Evolutionary conservation across 306 rosid genomes (phyloP), one percentile per base, ranked within the genome.

Genomic region (Herpetospermum pedunculosum): DNA sequence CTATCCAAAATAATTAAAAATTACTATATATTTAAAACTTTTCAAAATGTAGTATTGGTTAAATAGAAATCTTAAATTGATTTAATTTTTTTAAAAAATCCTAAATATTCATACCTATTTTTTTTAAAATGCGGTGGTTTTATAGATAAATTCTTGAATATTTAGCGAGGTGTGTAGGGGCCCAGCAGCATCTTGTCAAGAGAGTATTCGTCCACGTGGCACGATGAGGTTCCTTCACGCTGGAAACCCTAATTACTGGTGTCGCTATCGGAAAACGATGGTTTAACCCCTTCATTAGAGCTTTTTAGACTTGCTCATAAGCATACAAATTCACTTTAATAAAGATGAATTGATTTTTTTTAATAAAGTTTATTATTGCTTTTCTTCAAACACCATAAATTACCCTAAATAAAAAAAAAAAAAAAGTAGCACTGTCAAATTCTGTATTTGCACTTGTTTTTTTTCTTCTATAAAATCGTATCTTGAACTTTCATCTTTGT

Each of bases 251-350:
- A 70, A 70, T 70, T 46, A 70, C 18, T 25, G 6, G 25, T 7
- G 74, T 70, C 74, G 0, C 5, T 29, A 28, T 70, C 58, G 0
- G 58, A 70, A 26, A 70, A 47, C 58, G 58, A 70, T 47, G 1
- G 74, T 47, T 70, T 44, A 70, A 70, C 74, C 74, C 43, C 58
- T 46, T 46, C 16, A 70, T 70, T 44, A 70, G 28, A 46, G 41
- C 41, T 47, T 69, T 69, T 28, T 16, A 44, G 43, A 70, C 58
- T 47, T 29, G 28, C 1, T 25, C 55, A 46, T 70, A 70, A 70
- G 38, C 74, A 28, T 70, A 70, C 74, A 70, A 46, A 70, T 46
- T 19, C 40, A 70, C 74, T 70, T 70, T 70, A 46, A 25, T 68
- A 68, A 43, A 68, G 55, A 28, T 26, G 55, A 68, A 43, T 68